phyloP scores from a whole-genome alignment of 495 filamentous ascomycete genomes.

The Monascus purpureus region DNA sequence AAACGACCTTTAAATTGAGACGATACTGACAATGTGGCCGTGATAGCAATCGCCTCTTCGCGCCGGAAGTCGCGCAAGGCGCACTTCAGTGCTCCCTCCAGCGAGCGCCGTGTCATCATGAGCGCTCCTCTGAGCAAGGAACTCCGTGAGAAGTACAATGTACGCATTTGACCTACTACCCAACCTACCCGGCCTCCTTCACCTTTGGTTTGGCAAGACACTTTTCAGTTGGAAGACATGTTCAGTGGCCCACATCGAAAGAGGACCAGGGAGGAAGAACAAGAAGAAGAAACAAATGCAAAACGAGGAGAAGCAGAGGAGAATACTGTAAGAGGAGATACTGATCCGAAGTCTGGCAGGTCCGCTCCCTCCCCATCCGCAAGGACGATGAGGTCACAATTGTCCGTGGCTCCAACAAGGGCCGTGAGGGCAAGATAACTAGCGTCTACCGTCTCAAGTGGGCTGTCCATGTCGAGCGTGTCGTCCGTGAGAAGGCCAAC shows the following conservation, averaged over 20 bases:
- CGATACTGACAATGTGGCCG: slow-evolving; percentile 12
- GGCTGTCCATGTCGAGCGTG: slow-evolving; percentile 81
- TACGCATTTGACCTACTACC: slow-evolving; percentile 24
- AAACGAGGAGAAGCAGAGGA: too few species aligned
- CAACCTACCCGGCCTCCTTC: slow-evolving; percentile 1
- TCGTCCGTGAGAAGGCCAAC: slow-evolving; percentile 86
- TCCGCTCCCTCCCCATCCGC: slow-evolving; percentile 93
- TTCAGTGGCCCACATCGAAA: too few species aligned
- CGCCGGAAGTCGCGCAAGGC: slow-evolving; percentile 96
- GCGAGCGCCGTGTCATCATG: slow-evolving; percentile 85
- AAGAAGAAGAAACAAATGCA: too few species aligned
- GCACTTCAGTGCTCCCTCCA: slow-evolving; percentile 87
- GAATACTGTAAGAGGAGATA: background rate
- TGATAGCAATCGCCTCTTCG: slow-evolving; percentile 58
- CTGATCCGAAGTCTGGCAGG: slow-evolving; percentile 31
- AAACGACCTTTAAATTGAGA: background rate
- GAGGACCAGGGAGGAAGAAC: background rate
- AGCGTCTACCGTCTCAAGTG: slow-evolving; percentile 98
- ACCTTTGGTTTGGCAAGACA: background rate
- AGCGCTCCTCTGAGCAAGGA: slow-evolving; percentile 89
- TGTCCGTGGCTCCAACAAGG: slow-evolving; percentile 80
- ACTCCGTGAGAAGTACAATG: slow-evolving; percentile 89
- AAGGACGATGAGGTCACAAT: slow-evolving; percentile 93
- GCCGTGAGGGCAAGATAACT: slow-evolving; percentile 84
- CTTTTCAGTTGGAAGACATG: too few species aligned